Percentiles rank a stretch among this genome's conserved stretches.
phyloP scores from a whole-genome alignment of 2,329 filamentous ascomycete species.

The Zymoseptoria pseudotritici region DNA sequence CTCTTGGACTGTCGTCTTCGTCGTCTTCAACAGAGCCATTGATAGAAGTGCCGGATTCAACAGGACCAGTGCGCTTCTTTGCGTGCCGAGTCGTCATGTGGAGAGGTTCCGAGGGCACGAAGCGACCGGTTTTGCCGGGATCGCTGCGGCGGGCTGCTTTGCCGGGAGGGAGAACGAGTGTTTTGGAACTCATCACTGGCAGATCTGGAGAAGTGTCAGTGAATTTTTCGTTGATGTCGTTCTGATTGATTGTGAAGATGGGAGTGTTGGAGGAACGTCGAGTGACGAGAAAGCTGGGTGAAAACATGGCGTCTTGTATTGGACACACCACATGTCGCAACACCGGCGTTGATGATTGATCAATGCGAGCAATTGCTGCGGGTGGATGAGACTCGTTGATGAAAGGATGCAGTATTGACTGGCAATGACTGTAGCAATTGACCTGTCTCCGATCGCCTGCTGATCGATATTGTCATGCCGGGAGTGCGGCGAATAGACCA shows the following conservation, averaged over 20 bases:
- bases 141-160: slow-evolving; percentile 14
- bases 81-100: slow-evolving; percentile 42
- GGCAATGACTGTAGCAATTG: background rate
- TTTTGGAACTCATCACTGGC: slow-evolving; percentile 6
- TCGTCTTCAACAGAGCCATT: slow-evolving; percentile 22
- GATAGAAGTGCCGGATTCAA: slow-evolving; percentile 17
- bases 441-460: background rate
- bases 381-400: background rate
- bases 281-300: background rate
- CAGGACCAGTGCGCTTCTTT: slow-evolving; percentile 11
- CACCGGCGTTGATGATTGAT: background rate
- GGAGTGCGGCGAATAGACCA: background rate
- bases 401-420: background rate
- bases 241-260: background rate
- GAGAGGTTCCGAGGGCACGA: slow-evolving; percentile 41
- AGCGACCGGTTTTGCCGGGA: slow-evolving; percentile 25
- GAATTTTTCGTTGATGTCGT: background rate
- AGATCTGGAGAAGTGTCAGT: slow-evolving; percentile 3
- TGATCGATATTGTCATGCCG: background rate
- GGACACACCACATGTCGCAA: background rate
- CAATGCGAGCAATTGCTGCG: background rate
- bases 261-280: background rate
- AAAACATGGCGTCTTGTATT: slow-evolving; percentile 2
- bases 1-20: slow-evolving; percentile 14
- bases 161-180: slow-evolving; percentile 8